Evolutionary conservation across 345 rosid species (phyloP), one percentile per base, ranked within the genome.

Genomic region (Gossypioides kirkii): DNA sequence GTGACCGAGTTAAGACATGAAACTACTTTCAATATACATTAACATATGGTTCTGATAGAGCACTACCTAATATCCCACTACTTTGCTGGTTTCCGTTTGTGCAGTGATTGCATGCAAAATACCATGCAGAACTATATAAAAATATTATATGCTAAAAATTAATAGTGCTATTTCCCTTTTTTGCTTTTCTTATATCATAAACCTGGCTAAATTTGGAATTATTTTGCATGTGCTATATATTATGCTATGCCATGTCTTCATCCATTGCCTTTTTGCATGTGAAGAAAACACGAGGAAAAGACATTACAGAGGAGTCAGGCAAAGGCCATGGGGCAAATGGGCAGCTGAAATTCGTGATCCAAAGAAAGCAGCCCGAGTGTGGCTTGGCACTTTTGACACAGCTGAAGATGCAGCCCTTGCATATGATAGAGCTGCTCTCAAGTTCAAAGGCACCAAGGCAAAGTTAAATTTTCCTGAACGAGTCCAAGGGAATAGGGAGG

Each of bases 271-370:
- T 63, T 63, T 45, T 67, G 70, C 75, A 69, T 61, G 76, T 77
- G 83, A 75, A 92, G 98, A 84, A 56, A 84, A 16, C 70, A 69
- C 86, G 42, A 83, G 90, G 81, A 87, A 75, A 77, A 84, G 85
- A 64, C 97, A 91, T 74, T 94, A 94, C 74, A 86, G 98, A 76
- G 98, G 98, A 73, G 97, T 94, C 17, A 86, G 98, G 78, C 98
- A 90, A 74, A 84, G 98, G 70, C 97, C 95, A 28, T 94, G 98
- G 98, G 98, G 98, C 0, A 94, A 92, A 80, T 94, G 98, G 98
- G 98, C 98, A 0, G 95, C 98, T 0, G 98, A 94, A 76, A 94
- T 94, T 32, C 84, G 98, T 13, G 93, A 92, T 70, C 98, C 98
- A 0, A 67, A 80, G 60, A 94, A 90, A 74, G 92, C 91, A 62